A percentile compares a stretch with the other conserved stretches of the same genome.
Evolutionary conservation across 805 yeast genomes (phyloP).

Genomic region (Wickerhamiella slavikovae): DNA sequence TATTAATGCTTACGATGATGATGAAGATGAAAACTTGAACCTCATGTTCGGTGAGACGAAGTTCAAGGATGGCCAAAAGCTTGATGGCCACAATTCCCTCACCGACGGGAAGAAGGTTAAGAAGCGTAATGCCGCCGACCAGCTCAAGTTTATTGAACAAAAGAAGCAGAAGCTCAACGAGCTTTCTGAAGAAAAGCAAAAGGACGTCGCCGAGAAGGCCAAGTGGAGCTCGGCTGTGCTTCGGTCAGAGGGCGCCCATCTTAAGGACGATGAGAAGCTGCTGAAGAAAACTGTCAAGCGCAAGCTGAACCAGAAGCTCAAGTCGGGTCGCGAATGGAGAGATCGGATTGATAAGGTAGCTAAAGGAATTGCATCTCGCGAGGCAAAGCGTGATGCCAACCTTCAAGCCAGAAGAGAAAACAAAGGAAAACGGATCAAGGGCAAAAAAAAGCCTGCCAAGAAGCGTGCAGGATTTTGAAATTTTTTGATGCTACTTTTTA

Average conservation of each 20-base stretch:
- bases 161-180: constrained; percentile 42
- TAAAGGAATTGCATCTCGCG: constrained; percentile 51
- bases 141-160: constrained; percentile 51
- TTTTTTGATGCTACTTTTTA: no score
- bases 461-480: constrained; percentile 86
- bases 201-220: constrained; percentile 42
- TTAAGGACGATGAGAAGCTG: constrained; percentile 77
- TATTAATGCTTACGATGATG: constrained; percentile 18
- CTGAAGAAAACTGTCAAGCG: constrained; percentile 70
- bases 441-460: constrained; percentile 34
- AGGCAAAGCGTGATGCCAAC: constrained; percentile 82
- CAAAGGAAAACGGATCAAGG: constrained; percentile 60
- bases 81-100: constrained; percentile 48
- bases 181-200: constrained; percentile 41
- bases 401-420: constrained; percentile 66
- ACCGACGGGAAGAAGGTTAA: constrained; percentile 29
- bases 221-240: constrained; percentile 72
- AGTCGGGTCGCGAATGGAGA: constrained; percentile 79
- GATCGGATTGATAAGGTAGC: constrained; percentile 70
- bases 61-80: constrained; percentile 62
- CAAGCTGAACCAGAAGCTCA: constrained; percentile 64
- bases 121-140: constrained; percentile 79
- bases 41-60: constrained; percentile 66
- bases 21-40: constrained; percentile 15
- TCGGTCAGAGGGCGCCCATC: constrained; percentile 71